phyloP scores from a whole-genome alignment of 202 grass and related monocot species.

The Panicum hallii region DNA sequence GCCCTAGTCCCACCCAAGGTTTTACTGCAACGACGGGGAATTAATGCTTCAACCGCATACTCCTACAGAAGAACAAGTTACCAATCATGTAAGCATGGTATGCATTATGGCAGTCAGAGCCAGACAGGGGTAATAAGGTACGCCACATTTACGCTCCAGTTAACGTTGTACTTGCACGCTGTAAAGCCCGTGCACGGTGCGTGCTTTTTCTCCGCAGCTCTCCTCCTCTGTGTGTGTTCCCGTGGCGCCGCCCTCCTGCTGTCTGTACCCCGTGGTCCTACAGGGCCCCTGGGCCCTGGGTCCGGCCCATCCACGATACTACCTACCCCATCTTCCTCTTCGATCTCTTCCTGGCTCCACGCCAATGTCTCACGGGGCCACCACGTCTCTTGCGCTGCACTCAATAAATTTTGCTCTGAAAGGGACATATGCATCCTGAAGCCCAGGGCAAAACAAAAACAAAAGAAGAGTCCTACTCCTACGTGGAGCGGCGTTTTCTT shows the following conservation, averaged over 20 bases:
- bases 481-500: background rate
- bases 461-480: background rate
- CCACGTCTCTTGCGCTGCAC: background rate
- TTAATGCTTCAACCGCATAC: too few species aligned
- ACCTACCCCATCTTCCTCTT: background rate
- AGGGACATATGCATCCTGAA: background rate
- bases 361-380: background rate
- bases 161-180: slow-evolving; percentile 3
- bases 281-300: background rate
- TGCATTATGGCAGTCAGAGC: too few species aligned
- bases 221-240: background rate
- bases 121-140: background rate
- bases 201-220: background rate
- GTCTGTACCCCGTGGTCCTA: background rate
- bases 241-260: background rate
- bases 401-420: background rate
- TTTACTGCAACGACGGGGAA: background rate
- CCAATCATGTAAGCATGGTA: background rate
- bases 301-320: background rate
- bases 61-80: background rate
- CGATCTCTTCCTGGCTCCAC: too few species aligned
- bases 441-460: background rate
- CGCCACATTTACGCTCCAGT: background rate
- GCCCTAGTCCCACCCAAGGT: background rate
- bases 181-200: background rate